Percentiles rank a stretch among this genome's conserved stretches.
These are phyloP conservation scores for Verbena officinalis DNA, from an alignment of 257 asterid species.

Conservation along the genomic window DNA sequence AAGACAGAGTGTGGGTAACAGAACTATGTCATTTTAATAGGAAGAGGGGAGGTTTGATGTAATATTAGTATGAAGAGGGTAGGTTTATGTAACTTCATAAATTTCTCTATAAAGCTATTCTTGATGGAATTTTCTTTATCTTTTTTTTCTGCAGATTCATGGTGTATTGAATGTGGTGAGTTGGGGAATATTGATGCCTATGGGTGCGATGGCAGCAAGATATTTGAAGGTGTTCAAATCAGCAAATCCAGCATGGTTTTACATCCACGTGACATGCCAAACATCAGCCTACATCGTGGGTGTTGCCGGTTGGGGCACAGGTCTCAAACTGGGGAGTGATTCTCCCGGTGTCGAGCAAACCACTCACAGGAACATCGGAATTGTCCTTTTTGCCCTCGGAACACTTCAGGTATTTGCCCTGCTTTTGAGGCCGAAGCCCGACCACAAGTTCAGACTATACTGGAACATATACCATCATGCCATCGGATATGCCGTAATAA, in stretches of 20 bases:
- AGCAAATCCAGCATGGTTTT: constrained; percentile 78
- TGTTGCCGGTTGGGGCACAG: constrained; percentile 84
- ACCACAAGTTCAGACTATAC: constrained; percentile 67
- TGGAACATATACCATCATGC: constrained; percentile 83
- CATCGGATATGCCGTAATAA: constrained; percentile 60
- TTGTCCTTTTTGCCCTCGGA: constrained; percentile 62
- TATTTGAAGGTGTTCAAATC: constrained; percentile 72
- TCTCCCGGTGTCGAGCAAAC: constrained; percentile 45
- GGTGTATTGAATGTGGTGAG: constrained; percentile 79
- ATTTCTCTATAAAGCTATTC: too few species aligned
- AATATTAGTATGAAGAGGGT: too few species aligned
- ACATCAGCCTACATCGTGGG: constrained; percentile 68
- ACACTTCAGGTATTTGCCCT: constrained; percentile 81
- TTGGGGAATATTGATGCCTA: constrained; percentile 80
- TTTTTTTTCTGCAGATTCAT: constrained; percentile 42
- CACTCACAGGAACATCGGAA: constrained; percentile 69
- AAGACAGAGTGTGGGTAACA: too few species aligned
- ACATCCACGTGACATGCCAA: constrained; percentile 66
- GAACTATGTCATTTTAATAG: too few species aligned
- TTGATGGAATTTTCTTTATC: too few species aligned
- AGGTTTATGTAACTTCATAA: too few species aligned
- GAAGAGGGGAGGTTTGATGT: too few species aligned
- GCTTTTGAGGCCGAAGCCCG: constrained; percentile 80
- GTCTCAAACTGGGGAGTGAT: constrained; percentile 67
- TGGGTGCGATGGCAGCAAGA: constrained; percentile 68